These are phyloP conservation scores for Phylloporus arenicola DNA, from an alignment of 768 basidiomycete genomes.

Conservation along the genomic window DNA sequence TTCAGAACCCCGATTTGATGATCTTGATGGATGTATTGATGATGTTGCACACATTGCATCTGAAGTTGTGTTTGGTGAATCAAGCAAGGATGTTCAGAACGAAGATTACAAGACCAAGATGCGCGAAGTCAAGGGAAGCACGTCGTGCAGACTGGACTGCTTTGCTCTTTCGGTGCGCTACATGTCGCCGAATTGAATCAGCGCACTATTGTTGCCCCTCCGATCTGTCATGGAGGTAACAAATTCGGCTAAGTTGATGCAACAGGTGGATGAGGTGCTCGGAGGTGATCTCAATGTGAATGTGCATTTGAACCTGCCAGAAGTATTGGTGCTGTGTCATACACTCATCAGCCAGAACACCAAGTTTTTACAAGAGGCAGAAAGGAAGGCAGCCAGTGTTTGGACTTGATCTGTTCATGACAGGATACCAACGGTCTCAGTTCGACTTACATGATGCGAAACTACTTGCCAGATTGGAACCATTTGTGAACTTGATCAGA, in stretches of 20 bases:
- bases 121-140: conserved; percentile 82
- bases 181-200: conserved; percentile 73
- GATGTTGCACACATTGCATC: conserved; percentile 77
- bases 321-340: conserved; percentile 78
- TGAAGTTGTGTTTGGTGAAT: conserved; percentile 92
- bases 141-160: conserved; percentile 80
- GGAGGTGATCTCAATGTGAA: conserved; percentile 84
- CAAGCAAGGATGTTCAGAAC: conserved; percentile 79
- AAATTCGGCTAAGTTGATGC: conserved; percentile 71
- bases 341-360: conserved; percentile 90
- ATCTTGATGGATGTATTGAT: conserved; percentile 70
- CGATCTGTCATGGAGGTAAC: conserved; percentile 84
- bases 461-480: conserved; percentile 78
- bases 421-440: conserved; percentile 77
- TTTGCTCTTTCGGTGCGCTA: conserved; percentile 76
- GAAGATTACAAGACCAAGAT: conserved; percentile 95
- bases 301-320: conserved; percentile 57
- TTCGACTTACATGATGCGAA: conserved; percentile 77
- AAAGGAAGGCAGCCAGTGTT: conserved; percentile 53
- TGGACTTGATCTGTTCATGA: conserved; percentile 86
- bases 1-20: conserved; percentile 47
- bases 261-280: conserved; percentile 83
- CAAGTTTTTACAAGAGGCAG: conserved; percentile 67
- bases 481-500: conserved; percentile 82
- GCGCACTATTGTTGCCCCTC: conserved; percentile 69